phyloP scores from a whole-genome alignment of 441 rosid genomes.

The Adansonia madagascariensis region DNA sequence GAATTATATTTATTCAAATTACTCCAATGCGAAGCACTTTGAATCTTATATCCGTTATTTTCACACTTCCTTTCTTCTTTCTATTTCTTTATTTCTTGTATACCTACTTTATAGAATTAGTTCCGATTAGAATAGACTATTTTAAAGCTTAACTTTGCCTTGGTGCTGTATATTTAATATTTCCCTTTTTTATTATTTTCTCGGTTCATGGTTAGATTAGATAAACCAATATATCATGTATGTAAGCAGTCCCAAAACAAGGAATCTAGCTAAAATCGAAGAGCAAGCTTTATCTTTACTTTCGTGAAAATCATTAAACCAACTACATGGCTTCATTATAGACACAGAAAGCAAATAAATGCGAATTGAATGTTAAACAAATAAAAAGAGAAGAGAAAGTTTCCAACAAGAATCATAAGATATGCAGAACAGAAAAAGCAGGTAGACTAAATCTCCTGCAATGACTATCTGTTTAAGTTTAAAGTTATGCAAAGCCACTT shows the following conservation, averaged over 20 bases:
- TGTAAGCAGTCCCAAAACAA: not conserved
- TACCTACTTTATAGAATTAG: not conserved
- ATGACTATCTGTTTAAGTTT: constrained; percentile 3
- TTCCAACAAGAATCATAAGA: not conserved
- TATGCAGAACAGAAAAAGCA: not conserved
- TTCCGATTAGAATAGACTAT: constrained; percentile 12
- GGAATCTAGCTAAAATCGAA: not conserved
- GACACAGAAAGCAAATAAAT: not conserved
- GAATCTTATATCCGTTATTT: constrained; percentile 12
- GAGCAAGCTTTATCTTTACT: not conserved
- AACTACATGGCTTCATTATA: not conserved
- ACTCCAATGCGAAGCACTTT: constrained; percentile 12
- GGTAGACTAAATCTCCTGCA: not conserved
- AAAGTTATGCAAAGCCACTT: not conserved
- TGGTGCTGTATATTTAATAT: constrained; percentile 11
- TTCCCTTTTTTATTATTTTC: not conserved
- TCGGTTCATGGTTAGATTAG: too few relatives aligned
- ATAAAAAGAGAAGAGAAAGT: not conserved
- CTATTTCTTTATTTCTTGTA: not conserved
- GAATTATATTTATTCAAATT: constrained; percentile 21
- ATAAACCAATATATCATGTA: not conserved
- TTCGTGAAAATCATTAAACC: not conserved
- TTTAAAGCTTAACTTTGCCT: constrained; percentile 1
- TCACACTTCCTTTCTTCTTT: constrained; percentile 12
- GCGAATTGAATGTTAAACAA: constrained; percentile 12